Base-by-base conservation (phyloP, 1,284 basidiomycete species). In the Rhizoctonia solani region DNA sequence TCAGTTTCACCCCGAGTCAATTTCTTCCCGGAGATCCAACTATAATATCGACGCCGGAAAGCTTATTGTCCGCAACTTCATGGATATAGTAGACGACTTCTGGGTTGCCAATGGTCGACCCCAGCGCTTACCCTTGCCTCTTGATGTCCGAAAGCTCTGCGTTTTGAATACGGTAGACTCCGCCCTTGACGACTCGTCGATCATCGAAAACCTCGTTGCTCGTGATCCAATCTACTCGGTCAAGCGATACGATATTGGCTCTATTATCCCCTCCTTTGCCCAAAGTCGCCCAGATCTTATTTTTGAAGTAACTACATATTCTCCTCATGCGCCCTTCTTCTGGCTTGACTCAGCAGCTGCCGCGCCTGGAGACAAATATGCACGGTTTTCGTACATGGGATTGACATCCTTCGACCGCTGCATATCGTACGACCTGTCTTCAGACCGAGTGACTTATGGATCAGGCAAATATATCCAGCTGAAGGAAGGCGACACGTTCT, bases 1-100 rank as follows among this genome's bases (percentile, higher is more conserved):
- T 1, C 95, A 98, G 75, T 98, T 97, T 74, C 96, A 98, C 76
- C 96, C 95, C 0, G 95, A 96, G 77, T 92, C 87, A 6, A 83
- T 86, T 1, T 82, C 87, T 70, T 59, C 56, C 25, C 42, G 56
- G 25, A 25, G 56, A 2, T 59, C 56, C 6, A 46, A 32, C 25
- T 27, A 19, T 19, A 90, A 88, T 1, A 77, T 79, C 52, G 83
- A 81, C 1, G 87, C 86, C 9, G 89, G 89, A 1, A 72, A 81
- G 16, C 81, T 85, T 59, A 82, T 90, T n/a, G 70, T 91, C 50
- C 75, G 75, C 14, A 92, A 90, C 74, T 92, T 92, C 73, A 80
- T 55, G 66, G 73, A 23, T 67, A 67, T 14, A 72, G 41, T 16
- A 73, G 76, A 49, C 72, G 75, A 5, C 69, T 75, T 29, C 75